Percentiles rank a stretch among this genome's conserved stretches.
Conservation (phyloP, 192 early-diverging fungal species). For the Linnemannia schmuckeri region DNA sequence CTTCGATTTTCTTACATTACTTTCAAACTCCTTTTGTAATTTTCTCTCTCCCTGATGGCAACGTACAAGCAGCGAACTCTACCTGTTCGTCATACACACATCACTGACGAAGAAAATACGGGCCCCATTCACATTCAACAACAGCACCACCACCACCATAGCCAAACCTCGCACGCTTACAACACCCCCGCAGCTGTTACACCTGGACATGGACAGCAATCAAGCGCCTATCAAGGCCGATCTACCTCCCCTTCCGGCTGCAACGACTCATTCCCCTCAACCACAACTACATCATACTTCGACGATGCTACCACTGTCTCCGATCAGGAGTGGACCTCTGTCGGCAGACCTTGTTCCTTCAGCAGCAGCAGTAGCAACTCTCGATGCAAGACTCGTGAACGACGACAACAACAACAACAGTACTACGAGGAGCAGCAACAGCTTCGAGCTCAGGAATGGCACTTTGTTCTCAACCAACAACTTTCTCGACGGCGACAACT, state of each 20-base stretch:
- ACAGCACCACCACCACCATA: neutral
- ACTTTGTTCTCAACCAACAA: conserved; percentile 29
- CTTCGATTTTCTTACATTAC: neutral
- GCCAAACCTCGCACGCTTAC: neutral
- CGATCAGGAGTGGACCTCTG: conserved; percentile 36
- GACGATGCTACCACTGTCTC: neutral
- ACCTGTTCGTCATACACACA: conserved; percentile 10
- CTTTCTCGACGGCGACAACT: conserved; percentile 8
- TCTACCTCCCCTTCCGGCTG: neutral
- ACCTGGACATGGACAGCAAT: neutral
- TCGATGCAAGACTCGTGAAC: neutral
- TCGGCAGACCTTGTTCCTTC: neutral
- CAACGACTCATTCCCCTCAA: neutral
- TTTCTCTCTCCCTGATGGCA: conserved; percentile 8
- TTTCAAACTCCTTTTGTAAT: neutral
- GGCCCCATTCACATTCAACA: neutral
- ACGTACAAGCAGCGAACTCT: conserved; percentile 35
- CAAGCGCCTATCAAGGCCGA: neutral
- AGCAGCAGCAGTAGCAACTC: neutral
- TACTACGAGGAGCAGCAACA: conserved; percentile 21
- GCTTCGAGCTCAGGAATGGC: conserved; percentile 37
- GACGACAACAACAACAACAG: neutral
- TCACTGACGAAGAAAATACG: neutral
- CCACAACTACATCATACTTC: neutral
- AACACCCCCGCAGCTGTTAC: neutral